A percentile compares a stretch with the other conserved stretches of the same genome.
Conservation (phyloP, 2,329 filamentous ascomycete genomes). For the Kalmusia sp. region DNA sequence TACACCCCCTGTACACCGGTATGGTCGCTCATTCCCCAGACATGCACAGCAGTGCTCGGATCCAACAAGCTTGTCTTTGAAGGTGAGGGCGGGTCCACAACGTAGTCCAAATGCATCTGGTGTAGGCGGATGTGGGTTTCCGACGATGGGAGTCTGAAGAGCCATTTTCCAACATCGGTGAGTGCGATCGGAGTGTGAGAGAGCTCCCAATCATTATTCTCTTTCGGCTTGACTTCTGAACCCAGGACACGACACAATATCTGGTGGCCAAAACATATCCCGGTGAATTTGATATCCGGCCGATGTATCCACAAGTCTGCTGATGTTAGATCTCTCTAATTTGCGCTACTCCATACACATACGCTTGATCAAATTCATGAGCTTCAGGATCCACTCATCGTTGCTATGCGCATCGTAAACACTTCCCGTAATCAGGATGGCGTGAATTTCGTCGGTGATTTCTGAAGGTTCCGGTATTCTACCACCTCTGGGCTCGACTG, state of each 20-base stretch:
- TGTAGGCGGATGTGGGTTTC: slow-evolving; percentile 49
- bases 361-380: slow-evolving; percentile 56
- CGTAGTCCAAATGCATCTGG: slow-evolving; percentile 58
- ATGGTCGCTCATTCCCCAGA: slow-evolving; percentile 56
- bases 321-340: slow-evolving; percentile 8
- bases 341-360: slow-evolving; percentile 7
- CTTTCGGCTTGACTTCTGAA: slow-evolving; percentile 45
- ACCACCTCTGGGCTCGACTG: slow-evolving; percentile 53
- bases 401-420: slow-evolving; percentile 57
- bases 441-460: slow-evolving; percentile 53
- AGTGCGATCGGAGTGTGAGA: slow-evolving; percentile 53
- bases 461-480: slow-evolving; percentile 56
- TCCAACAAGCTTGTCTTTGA: slow-evolving; percentile 29
- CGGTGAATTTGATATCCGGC: slow-evolving; percentile 59
- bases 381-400: slow-evolving; percentile 52
- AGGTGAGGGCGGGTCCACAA: slow-evolving; percentile 42
- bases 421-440: slow-evolving; percentile 56
- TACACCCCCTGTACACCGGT: slow-evolving; percentile 56
- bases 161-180: slow-evolving; percentile 47
- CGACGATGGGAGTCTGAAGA: slow-evolving; percentile 46
- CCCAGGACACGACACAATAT: slow-evolving; percentile 54
- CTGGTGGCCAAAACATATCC: slow-evolving; percentile 59
- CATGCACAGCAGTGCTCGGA: slow-evolving; percentile 53
- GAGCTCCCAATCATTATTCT: slow-evolving; percentile 55
- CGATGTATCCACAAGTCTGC: slow-evolving; percentile 58